Base-by-base conservation (phyloP, 306 rosid genomes). In the Casuarina glauca region DNA sequence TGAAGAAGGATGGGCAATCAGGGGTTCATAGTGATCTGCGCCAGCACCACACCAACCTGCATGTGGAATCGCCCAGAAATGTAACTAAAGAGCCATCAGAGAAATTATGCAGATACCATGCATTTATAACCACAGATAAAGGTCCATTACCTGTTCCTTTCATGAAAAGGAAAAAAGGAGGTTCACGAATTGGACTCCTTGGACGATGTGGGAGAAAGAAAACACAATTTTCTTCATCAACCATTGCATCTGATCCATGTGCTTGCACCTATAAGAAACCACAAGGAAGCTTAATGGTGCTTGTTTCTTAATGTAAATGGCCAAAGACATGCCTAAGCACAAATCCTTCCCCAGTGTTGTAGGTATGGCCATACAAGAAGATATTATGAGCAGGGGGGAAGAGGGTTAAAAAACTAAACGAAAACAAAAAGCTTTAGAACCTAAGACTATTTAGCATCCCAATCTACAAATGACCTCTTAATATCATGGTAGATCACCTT, bases 31-130 rank as follows among this genome's bases (percentile, higher is more conserved):
- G 86, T 95, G 99, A 82, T 92, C 99, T 62, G 93, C 99, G 82
- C 99, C 99, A 43, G 97, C 97, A 8, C 97, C 97, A n/a, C 99
- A 95, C 99, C 99, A 95, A 76, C 97, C 98, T 94, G 95, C 4
- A 70, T 9, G 66, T 16, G 75, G 67, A 79, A 60, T 53, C 69
- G 73, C 57, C 75, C 45, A 75, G 78, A 74, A 41, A 73, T 9
- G 50, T 83, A 78, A 20, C 51, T 35, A 17, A n/a, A 36, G 45
- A 60, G 42, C 17, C 4, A 39, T 12, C 5, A 53, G 44, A 44
- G 36, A 26, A 10, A 61, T 26, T 32, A 61, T 26, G 38, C 68
- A 61, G 72, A 39, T 9, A n/a, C 39, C 58, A 48, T 15, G 60
- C 53, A 10, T 57, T 17, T 46, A 35, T 38, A n/a, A 67, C 42